A percentile compares a stretch with the other conserved stretches of the same genome.
These are phyloP conservation scores for Albugo laibachii DNA, from an alignment of 352 stramenopile genomes.

Conservation along the genomic window DNA sequence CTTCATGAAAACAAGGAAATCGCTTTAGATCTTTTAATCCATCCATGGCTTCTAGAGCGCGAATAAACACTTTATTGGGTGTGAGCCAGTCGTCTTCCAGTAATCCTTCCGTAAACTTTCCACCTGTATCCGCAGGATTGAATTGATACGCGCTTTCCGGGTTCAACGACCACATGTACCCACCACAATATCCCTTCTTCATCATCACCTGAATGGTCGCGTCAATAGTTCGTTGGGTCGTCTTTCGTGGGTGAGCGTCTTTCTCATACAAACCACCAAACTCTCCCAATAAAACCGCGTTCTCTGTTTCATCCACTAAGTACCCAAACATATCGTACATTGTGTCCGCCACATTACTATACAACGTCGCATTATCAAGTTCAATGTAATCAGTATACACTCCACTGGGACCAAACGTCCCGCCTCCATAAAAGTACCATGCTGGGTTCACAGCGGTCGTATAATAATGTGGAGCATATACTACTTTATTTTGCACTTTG, in stretches of 20 bases:
- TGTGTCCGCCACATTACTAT: slow-evolving; percentile 31
- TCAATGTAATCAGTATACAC: slow-evolving; percentile 20
- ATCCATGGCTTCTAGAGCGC: slow-evolving; percentile 33
- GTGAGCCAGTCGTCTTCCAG: slow-evolving; percentile 50
- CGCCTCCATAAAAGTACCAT: slow-evolving; percentile 36
- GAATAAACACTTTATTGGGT: slow-evolving; percentile 33
- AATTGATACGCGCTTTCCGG: slow-evolving; percentile 55
- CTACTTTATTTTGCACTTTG: slow-evolving; percentile 26
- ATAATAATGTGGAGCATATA: slow-evolving; percentile 63
- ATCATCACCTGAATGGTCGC: slow-evolving; percentile 46
- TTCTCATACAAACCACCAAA: slow-evolving; percentile 46
- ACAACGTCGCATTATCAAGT: slow-evolving; percentile 27
- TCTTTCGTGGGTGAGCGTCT: slow-evolving; percentile 23
- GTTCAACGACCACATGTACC: slow-evolving; percentile 67
- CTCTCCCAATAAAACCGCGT: slow-evolving; percentile 40
- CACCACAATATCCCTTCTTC: slow-evolving; percentile 25
- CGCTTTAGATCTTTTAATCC: slow-evolving; percentile 26
- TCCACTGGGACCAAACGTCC: slow-evolving; percentile 12
- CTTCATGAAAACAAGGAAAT: slow-evolving; percentile 34
- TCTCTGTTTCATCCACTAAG: slow-evolving; percentile 18
- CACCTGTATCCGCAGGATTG: slow-evolving; percentile 41
- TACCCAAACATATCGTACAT: slow-evolving; percentile 60
- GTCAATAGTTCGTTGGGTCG: slow-evolving; percentile 41
- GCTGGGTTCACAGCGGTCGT: slow-evolving; percentile 42
- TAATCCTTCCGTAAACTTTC: slow-evolving; percentile 38